A percentile compares a stretch with the other conserved stretches of the same genome.
Conservation (phyloP, 163 green algal genomes). For the Chlorella variabilis region DNA sequence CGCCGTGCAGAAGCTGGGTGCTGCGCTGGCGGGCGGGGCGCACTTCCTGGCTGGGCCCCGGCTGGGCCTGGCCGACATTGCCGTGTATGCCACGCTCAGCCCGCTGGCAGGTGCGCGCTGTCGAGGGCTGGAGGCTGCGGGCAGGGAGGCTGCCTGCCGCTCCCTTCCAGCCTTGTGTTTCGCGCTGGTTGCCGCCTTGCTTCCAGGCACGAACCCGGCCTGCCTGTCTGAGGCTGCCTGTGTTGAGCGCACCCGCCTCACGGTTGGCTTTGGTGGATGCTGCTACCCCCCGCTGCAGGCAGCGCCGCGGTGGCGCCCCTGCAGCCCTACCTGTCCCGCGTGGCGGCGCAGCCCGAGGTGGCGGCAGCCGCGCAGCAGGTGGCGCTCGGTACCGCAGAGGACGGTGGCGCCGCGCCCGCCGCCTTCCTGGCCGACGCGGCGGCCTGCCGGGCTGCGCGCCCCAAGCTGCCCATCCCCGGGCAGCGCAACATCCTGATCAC, state of each 20-base stretch:
- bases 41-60: constrained; percentile 35
- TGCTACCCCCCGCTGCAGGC: not conserved
- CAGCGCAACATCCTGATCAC: constrained; percentile 90
- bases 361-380: constrained; percentile 14
- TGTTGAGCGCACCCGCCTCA: too few relatives aligned
- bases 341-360: constrained; percentile 21
- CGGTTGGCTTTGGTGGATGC: too few relatives aligned
- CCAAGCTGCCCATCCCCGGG: constrained; percentile 47
- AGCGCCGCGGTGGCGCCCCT: constrained; percentile 2
- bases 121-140: not conserved
- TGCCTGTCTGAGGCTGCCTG: too few relatives aligned
- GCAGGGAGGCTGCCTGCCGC: too few relatives aligned
- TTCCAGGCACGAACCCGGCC: too few relatives aligned
- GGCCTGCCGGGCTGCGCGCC: not conserved
- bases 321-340: constrained; percentile 7
- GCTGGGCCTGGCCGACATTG: constrained; percentile 64
- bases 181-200: too few relatives aligned
- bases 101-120: constrained; percentile 13
- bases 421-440: constrained; percentile 21
- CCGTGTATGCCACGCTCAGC: constrained; percentile 45
- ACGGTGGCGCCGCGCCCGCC: not conserved
- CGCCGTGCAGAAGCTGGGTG: constrained; percentile 51
- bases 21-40: constrained; percentile 2
- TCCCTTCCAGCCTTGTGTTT: too few relatives aligned
- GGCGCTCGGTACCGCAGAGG: not conserved